Base-by-base conservation (phyloP, 2,329 filamentous ascomycete genomes). In the Phoma sp. region DNA sequence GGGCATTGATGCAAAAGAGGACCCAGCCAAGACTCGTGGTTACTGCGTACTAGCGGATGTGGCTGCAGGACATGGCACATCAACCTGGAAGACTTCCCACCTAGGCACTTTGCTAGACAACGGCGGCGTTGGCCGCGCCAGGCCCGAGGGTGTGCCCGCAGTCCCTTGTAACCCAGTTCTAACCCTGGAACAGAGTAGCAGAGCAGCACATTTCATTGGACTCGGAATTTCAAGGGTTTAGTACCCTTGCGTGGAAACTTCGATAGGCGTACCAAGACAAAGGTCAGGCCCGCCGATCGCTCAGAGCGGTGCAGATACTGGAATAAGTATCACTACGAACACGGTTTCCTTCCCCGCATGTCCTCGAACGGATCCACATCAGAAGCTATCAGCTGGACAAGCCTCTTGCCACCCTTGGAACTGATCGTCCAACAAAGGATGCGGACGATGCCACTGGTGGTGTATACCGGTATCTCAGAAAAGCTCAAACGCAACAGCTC, bases 21-120 rank as follows among this genome's bases (percentile, higher is more conserved):
- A 46, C 51, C 38, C 43, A 56, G 57, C 51, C 58, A 65, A 59
- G 55, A 54, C 33, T 55, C 53, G 43, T 52, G 41, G 54, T 57
- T 60, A 58, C 60, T 58, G 55, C 53, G 43, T 53, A 33, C 46
- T 48, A 55, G 52, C 52, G 52, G 52, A 55, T 54, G 61, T 64
- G 61, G 59, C 59, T 64, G 61, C 61, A 64, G 51, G 31, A 55
- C 40, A 21, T 52, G 40, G 41, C 27, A 43, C 40, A 35, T 43
- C 37, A 37, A 49, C 39, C 48, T 17, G 17, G 17, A 39, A 27
- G 36, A 43, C 39, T 49, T 49, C 57, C 51, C 32, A n/a, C 46
- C 41, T 45, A 17, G 51, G 45, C 40, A 31, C 19, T 12, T 21
- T 55, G 40, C 36, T 22, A 50, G 46, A 45, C 29, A 29, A 50